These are phyloP conservation scores for Termitomyces sp. DNA, from an alignment of 768 basidiomycete species.

Conservation along the genomic window DNA sequence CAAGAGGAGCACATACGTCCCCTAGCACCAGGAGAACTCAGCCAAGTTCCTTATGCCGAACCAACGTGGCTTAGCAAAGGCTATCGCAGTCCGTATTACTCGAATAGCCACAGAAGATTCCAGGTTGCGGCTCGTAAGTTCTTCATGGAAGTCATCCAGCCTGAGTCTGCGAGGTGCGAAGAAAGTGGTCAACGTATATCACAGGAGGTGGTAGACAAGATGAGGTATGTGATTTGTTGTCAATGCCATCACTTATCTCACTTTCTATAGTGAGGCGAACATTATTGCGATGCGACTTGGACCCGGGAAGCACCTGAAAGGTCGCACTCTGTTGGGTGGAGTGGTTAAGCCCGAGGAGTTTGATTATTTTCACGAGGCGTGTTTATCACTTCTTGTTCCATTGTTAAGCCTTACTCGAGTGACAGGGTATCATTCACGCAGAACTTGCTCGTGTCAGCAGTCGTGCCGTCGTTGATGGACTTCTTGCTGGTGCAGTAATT, in stretches of 20 bases:
- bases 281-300: slow-evolving; percentile 89
- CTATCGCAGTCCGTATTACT: slow-evolving; percentile 75
- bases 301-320: slow-evolving; percentile 83
- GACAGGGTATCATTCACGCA: slow-evolving; percentile 68
- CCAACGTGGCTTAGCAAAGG: slow-evolving; percentile 73
- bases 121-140: slow-evolving; percentile 74
- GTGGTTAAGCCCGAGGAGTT: slow-evolving; percentile 77
- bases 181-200: slow-evolving; percentile 84
- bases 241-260: background rate
- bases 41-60: slow-evolving; percentile 80
- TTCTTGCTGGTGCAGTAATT: slow-evolving; percentile 78
- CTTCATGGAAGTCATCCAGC: slow-evolving; percentile 65
- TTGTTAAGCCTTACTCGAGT: background rate
- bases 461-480: slow-evolving; percentile 83
- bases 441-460: slow-evolving; percentile 83
- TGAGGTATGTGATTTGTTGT: slow-evolving; percentile 44
- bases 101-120: slow-evolving; percentile 65
- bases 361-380: slow-evolving; percentile 90
- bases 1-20: slow-evolving; percentile 51
- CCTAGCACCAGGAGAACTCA: slow-evolving; percentile 56
- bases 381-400: background rate
- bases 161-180: slow-evolving; percentile 76
- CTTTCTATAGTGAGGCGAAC: slow-evolving; percentile 53
- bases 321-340: slow-evolving; percentile 71
- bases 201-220: slow-evolving; percentile 78